Base-by-base conservation (phyloP, 768 basidiomycete species). In the Pholiota microspora region DNA sequence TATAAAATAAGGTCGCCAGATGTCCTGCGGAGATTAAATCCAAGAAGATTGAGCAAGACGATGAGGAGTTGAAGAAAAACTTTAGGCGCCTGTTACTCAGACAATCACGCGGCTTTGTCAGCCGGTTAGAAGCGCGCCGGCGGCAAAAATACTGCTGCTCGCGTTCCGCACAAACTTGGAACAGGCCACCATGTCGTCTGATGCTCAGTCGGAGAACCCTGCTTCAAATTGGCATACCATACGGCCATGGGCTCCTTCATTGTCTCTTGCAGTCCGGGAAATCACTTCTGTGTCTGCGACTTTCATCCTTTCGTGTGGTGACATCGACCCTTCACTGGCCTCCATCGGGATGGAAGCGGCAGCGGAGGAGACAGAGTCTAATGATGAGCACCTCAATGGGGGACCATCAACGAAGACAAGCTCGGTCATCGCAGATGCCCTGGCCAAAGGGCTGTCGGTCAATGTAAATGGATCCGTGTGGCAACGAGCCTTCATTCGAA, bases 241-340 rank as follows among this genome's bases (percentile, higher is more conserved):
- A 59, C 80, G 89, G 12, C 91, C 89, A 6, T 92, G 88, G 85
- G 76, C 79, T 4, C 85, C 86, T 32, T 83, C 82, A 28, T 73
- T 92, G n/a, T 78, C 82, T 1, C 80, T 93, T 12, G 71, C 79
- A 10, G 86, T 92, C 36, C 79, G 83, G 38, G 91, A 93, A 74
- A 85, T 93, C 48, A 90, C 92, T 21, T 92, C 91, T 0, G 91
- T 92, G 38, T 92, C 91, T 1, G 89, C 82, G 7, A 92, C 89
- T 0, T 92, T 93, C 64, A 78, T 87, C 56, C 77, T 93, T 21
- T 83, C 83, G 0, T 82, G 56, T 45, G 65, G 67, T 27, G 71
- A 74, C 32, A 60, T 71, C 38, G 77, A 79, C 51, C 67, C 72
- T n/a, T 73, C 74, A 13, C 61, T 81, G 45, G 71, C 73, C 12